These are phyloP conservation scores for Pholiota conissans DNA, from an alignment of 768 basidiomycete genomes.

Conservation along the genomic window DNA sequence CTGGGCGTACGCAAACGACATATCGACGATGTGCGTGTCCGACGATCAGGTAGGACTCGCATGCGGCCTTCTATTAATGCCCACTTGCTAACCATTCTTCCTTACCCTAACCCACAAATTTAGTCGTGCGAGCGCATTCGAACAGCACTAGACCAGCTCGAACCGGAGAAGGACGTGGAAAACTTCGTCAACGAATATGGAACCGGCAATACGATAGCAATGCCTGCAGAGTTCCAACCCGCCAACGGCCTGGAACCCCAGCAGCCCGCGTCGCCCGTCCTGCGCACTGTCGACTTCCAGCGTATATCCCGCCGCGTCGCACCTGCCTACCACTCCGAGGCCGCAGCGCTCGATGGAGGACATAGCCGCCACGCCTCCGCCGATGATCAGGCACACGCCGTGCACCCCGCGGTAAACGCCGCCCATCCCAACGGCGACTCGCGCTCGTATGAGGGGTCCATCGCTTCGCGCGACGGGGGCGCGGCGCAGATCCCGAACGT, in stretches of 20 bases:
- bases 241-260: constrained; percentile 42
- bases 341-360: constrained; percentile 1
- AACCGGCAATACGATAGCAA: constrained; percentile 81
- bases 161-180: constrained; percentile 81
- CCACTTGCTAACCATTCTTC: neutral
- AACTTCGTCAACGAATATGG: constrained; percentile 86
- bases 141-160: constrained; percentile 81
- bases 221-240: constrained; percentile 74
- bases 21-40: constrained; percentile 91
- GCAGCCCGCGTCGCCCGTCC: constrained; percentile 20
- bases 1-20: constrained; percentile 93
- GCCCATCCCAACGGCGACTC: constrained; percentile 20
- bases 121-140: constrained; percentile 92
- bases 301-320: constrained; percentile 31
- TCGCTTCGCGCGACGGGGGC: constrained; percentile 8
- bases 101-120: neutral
- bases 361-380: constrained; percentile 14
- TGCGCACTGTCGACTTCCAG: constrained; percentile 29
- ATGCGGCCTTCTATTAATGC: constrained; percentile 1
- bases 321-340: constrained; percentile 18
- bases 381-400: constrained; percentile 7
- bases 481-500: neutral
- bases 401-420: neutral
- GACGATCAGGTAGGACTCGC: constrained; percentile 77
- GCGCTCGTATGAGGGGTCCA: constrained; percentile 12